Evolutionary conservation across 2,329 filamentous ascomycete genomes (phyloP), one percentile per base, ranked within the genome.

Genomic region (Dryadomyces quercus-mongolicae): DNA sequence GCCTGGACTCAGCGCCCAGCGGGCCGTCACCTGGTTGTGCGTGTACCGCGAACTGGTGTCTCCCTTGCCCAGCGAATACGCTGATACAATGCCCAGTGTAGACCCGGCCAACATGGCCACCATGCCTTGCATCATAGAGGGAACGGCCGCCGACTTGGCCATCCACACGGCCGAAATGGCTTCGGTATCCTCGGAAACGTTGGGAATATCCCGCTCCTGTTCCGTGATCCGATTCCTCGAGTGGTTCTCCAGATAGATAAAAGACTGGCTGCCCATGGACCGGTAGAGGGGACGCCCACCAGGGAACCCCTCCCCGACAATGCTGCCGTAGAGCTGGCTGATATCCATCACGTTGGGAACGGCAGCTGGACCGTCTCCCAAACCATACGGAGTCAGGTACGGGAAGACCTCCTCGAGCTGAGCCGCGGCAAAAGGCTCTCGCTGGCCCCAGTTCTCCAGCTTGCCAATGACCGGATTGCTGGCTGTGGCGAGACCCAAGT

Each of bases 1-100:
- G 44, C 93, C 93, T 2, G 93, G 93, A 63, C 89, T 90, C 13
- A 97, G 74, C 10, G 88, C 83, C 92, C 92, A 97, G 60, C 86
- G 86, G 38, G 88, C 87, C 43, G 88, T 95, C 60, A 93, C 77
- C 62, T 94, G 86, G 4, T 90, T 90, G 44, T 81, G 81, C 42
- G 77, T 74, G 59, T 84, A 81, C 55, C 84, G 78, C 53, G 81
- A 75, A 51, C 84, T 80, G 22, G 80, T 70, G 5, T 70, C 65
- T 51, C 78, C 75, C 55, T 71, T 69, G 22, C 85, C 86, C 1
- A 96, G 72, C 20, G 88, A 85, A 69, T 93, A 96, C 0, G 88
- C 78, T 0, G 88, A 87, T 44, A 97, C 75, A 2, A 95, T 76
- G 44, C 92, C 92, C 10, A 88, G 76, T 3, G 91, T 88, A 20